Evolutionary conservation across 23 red algal species (phyloP), one percentile per base, ranked within the genome.

Genomic region (Gracilaria caudata): DNA sequence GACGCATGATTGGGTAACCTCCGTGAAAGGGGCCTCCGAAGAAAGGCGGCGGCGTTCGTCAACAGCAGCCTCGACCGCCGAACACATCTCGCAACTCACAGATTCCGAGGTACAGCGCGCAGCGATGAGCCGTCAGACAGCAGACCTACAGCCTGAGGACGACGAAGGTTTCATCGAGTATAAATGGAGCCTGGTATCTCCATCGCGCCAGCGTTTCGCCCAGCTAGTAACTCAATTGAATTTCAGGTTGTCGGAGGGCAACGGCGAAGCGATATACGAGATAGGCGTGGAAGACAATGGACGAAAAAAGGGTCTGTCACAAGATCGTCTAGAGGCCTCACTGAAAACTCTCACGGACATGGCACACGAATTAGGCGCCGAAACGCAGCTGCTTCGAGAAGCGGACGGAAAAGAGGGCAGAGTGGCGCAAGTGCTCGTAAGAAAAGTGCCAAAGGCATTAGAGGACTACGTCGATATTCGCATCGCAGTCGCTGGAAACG

Each of bases 121-220:
- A 0, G 70, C 70, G 14, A 36, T n/a, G 7, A 75, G 29, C 32
- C 39, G 39, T 5, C 70, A 29, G 16, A 37, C 65, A 49, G 92
- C 82, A 24, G 96, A 98, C 73, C 77, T 98, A 0, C 70, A 73
- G 16, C 87, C 93, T 16, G 97, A 99, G 55, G 92, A 95, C 59
- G 97, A 99, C 80, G 97, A 99, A 73, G 97, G 97, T 28, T 78
- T 58, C 51, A 82, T 95, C 56, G 97, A 99, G 92, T 99, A 99
- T 93, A 99, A 99, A 61, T 94, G 93, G 81, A 82, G 81, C 54
- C 83, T 99, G 20, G 93, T 96, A 24, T 43, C 87, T 55, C 92
- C 97, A 39, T 84, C 97, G 32, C 93, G 83, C 61, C 77, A 93
- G 45, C 93, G 97, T 12, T 95, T 99, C 38, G 82, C 77, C 29